A percentile compares a stretch with the other conserved stretches of the same genome.
phyloP scores from a whole-genome alignment of 192 early-diverging fungal genomes.

The Gorgonomyces haynaldii region DNA sequence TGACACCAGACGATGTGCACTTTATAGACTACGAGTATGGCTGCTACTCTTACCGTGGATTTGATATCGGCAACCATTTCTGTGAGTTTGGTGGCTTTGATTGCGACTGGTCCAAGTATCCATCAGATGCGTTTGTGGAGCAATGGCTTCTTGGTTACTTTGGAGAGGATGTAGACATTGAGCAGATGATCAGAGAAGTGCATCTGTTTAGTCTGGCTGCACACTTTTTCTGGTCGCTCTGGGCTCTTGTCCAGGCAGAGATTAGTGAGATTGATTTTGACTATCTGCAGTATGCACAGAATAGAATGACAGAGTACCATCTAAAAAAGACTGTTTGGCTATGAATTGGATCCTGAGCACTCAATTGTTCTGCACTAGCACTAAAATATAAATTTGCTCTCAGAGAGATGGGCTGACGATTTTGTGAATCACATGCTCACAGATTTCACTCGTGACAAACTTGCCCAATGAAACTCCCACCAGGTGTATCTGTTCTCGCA shows the following conservation, averaged over 20 bases:
- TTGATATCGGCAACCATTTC: slow-evolving; percentile 95
- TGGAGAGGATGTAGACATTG: slow-evolving; percentile 34
- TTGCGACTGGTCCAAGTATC: slow-evolving; percentile 82
- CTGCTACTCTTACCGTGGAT: slow-evolving; percentile 68
- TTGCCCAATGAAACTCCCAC: neutral
- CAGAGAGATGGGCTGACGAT: too few relatives aligned
- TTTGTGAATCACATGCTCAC: too few relatives aligned
- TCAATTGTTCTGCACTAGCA: too few relatives aligned
- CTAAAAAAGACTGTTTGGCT: neutral
- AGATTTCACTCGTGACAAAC: neutral
- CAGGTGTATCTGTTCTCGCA: slow-evolving; percentile 25
- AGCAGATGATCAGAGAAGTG: slow-evolving; percentile 62
- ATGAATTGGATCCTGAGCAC: too few relatives aligned
- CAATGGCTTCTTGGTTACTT: slow-evolving; percentile 72
- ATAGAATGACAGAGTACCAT: slow-evolving; percentile 64
- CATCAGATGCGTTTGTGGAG: slow-evolving; percentile 51
- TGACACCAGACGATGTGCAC: slow-evolving; percentile 2
- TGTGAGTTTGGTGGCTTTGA: slow-evolving; percentile 92
- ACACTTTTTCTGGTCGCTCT: slow-evolving; percentile 79
- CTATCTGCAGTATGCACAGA: slow-evolving; percentile 76
- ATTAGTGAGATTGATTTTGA: slow-evolving; percentile 91
- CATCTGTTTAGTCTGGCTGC: slow-evolving; percentile 73
- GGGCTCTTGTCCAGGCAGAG: slow-evolving; percentile 53
- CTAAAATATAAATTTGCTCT: too few relatives aligned
- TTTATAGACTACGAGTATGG: slow-evolving; percentile 94